Percentiles rank a stretch among this genome's conserved stretches.
Conservation (phyloP, 2,329 filamentous ascomycete species). For the Arthrobotrys megalospora region DNA sequence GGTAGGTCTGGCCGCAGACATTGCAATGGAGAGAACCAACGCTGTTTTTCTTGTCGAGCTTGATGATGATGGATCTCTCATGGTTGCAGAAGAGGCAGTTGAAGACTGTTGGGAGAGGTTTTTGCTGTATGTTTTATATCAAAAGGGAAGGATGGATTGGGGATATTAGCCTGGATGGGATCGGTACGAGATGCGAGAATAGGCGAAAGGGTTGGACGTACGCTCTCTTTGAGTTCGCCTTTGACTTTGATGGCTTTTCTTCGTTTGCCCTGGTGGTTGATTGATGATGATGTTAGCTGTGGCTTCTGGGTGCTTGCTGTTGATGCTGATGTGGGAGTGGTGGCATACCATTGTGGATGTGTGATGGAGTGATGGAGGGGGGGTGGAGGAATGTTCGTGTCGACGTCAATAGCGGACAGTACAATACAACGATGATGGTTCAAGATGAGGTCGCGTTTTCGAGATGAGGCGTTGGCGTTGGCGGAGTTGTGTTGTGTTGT, state of each 20-base stretch:
- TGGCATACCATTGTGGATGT: constrained; percentile 26
- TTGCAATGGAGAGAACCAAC: constrained; percentile 90
- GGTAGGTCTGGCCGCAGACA: constrained; percentile 92
- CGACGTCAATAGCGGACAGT: not conserved
- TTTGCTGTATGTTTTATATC: constrained; percentile 70
- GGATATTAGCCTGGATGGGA: constrained; percentile 7
- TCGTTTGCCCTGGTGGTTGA: constrained; percentile 55
- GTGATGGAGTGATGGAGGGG: not conserved
- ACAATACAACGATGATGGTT: constrained; percentile 4
- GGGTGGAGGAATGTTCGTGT: not conserved
- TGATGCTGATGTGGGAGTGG: not conserved
- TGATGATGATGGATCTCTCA: constrained; percentile 90
- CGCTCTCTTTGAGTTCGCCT: constrained; percentile 56
- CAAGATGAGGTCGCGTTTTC: constrained; percentile 37
- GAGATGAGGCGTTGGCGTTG: constrained; percentile 1
- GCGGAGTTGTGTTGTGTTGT: not conserved
- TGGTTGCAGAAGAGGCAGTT: constrained; percentile 99
- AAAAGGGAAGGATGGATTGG: not conserved
- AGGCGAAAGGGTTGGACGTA: constrained; percentile 27
- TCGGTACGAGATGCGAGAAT: not conserved
- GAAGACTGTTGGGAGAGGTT: constrained; percentile 85
- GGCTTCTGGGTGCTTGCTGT: not conserved
- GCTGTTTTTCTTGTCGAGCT: constrained; percentile 92
- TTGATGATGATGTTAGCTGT: not conserved
- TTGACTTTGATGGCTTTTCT: constrained; percentile 61